phyloP scores from a whole-genome alignment of 2,329 filamentous ascomycete genomes.

The Cordyceps javanica region DNA sequence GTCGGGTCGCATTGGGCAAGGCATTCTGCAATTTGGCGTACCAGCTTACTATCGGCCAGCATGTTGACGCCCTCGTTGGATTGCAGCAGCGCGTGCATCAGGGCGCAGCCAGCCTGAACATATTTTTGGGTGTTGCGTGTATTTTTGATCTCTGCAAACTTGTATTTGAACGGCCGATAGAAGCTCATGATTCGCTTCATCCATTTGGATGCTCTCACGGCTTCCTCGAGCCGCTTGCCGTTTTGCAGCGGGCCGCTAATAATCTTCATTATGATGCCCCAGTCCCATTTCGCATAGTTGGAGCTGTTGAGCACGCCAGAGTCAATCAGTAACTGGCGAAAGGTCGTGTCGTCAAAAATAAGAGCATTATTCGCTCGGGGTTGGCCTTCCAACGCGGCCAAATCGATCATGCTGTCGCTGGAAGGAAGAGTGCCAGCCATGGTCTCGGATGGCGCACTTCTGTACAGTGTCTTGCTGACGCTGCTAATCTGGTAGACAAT shows the following conservation, averaged over 20 bases:
- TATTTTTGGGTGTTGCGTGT: slow-evolving; percentile 93
- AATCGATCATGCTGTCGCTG: slow-evolving; percentile 39
- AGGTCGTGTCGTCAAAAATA: slow-evolving; percentile 54
- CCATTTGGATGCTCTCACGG: slow-evolving; percentile 91
- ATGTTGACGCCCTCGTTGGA: slow-evolving; percentile 80
- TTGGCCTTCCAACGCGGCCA: slow-evolving; percentile 50
- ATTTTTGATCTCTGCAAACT: slow-evolving; percentile 84
- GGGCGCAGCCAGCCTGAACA: slow-evolving; percentile 78
- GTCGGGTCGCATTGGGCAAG: slow-evolving; percentile 89
- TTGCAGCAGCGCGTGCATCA: slow-evolving; percentile 81
- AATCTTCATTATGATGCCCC: slow-evolving; percentile 84
- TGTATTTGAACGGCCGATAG: slow-evolving; percentile 93
- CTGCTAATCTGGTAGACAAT: slow-evolving; percentile 98
- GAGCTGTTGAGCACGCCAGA: slow-evolving; percentile 83
- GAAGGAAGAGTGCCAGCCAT: slow-evolving; percentile 34
- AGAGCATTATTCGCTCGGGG: slow-evolving; percentile 43
- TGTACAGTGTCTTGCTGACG: slow-evolving; percentile 85
- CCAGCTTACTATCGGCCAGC: slow-evolving; percentile 82
- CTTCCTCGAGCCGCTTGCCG: slow-evolving; percentile 87
- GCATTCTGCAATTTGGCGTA: slow-evolving; percentile 92
- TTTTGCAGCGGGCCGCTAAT: slow-evolving; percentile 91
- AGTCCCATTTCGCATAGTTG: slow-evolving; percentile 95
- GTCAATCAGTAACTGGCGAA: slow-evolving; percentile 62
- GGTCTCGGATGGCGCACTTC: slow-evolving; percentile 54
- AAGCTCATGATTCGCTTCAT: slow-evolving; percentile 93